Base-by-base conservation (phyloP, 1,284 basidiomycete genomes). In the Microbotryum scabiosae region DNA sequence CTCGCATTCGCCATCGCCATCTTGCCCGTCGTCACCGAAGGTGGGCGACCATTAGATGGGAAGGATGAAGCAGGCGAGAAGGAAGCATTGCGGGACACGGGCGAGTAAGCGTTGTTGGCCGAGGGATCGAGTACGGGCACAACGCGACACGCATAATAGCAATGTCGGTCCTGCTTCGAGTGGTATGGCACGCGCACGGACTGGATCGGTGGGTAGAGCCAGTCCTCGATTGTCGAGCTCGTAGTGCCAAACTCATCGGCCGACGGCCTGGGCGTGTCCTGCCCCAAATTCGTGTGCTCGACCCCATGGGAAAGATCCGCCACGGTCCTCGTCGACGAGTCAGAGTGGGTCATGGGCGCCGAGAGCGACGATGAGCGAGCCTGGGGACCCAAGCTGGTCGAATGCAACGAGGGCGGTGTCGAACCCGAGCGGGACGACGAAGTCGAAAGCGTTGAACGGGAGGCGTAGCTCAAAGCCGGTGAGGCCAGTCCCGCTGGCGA, bases 61-160 rank as follows among this genome's bases (percentile, higher is more conserved):
- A 23, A 21, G 2, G 26, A 44, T 30, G 32, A 53, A 26, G 32
- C 46, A 20, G 54, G 9, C 45, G 28, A 28, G 28, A 49, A 49
- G 23, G 47, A 49, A 21, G 28, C 5, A 5, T 30, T 50, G 32
- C 18, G 9, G 10, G 4, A 18, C 14, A 23, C 23, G 16, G 8
- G 57, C 36, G 46, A 21, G 12, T 7, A 28, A 53, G 25, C 32
- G 44, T 57, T n/a, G 32, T 57, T 41, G 36, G 14, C 36, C 5
- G 36, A 41, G 12, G 36, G 36, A 4, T 41, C 36, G 12, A 12
- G 36, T 12, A 43, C 59, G 9, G 69, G 69, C 2, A 66, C 64
- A 20, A 68, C 67, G 4, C 69, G 59, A 26, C 65, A 66, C 7
- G 69, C 69, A 46, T 57, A 70, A 23, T 65, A 45, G 44, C 65